phyloP scores from a whole-genome alignment of 495 filamentous ascomycete genomes.

The Copromyces sp. region DNA sequence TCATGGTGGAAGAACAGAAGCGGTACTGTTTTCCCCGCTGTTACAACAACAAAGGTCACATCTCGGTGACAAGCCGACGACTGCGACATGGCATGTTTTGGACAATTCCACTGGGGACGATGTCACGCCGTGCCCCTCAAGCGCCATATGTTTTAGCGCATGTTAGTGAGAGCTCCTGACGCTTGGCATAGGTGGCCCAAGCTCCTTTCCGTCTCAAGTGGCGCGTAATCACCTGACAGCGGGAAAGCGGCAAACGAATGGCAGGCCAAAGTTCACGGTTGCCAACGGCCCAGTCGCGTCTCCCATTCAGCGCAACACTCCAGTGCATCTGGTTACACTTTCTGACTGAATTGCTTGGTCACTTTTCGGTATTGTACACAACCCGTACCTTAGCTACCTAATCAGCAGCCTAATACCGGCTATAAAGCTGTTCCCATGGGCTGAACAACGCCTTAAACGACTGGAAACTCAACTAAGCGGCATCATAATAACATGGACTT shows the following conservation, averaged over 20 bases:
- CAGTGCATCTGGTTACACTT: neutral
- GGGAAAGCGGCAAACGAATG: neutral
- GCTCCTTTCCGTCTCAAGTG: neutral
- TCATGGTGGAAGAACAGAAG: slow-evolving; percentile 7
- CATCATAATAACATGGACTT: slow-evolving; percentile 40
- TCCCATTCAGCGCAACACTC: slow-evolving; percentile 13
- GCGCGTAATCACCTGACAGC: slow-evolving; percentile 21
- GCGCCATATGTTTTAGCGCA: neutral
- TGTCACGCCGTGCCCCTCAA: neutral
- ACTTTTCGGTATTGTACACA: neutral
- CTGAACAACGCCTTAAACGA: slow-evolving; percentile 1
- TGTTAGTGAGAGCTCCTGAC: neutral
- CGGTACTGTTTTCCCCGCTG: neutral
- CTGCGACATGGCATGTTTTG: neutral
- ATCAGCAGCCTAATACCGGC: neutral
- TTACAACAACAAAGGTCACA: neutral
- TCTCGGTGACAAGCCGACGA: neutral
- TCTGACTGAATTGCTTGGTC: neutral
- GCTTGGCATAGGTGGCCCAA: neutral
- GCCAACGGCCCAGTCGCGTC: slow-evolving; percentile 20
- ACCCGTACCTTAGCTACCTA: neutral
- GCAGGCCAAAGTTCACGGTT: slow-evolving; percentile 22
- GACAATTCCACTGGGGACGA: neutral
- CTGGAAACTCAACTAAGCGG: too few relatives aligned
- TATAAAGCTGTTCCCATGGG: neutral